Evolutionary conservation across 2,329 filamentous ascomycete genomes (phyloP).

Genomic region (Aureobasidium uvarum): DNA sequence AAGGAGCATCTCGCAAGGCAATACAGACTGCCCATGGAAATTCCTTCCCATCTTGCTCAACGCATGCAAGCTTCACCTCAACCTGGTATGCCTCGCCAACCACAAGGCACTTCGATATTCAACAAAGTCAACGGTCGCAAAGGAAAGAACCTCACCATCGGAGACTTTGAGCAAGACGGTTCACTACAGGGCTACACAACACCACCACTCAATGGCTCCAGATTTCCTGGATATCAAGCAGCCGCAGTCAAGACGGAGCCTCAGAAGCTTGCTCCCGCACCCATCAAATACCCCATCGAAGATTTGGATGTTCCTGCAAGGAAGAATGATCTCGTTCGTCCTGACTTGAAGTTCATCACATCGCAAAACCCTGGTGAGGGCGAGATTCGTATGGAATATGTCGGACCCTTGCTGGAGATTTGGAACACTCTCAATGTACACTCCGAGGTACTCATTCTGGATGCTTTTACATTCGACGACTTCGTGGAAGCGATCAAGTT

Average conservation of each 20-base stretch:
- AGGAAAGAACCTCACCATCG: conserved; percentile 25
- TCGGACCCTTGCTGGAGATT: conserved; percentile 82
- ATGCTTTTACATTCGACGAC: conserved; percentile 98
- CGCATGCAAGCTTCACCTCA: conserved; percentile 70
- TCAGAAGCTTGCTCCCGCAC: conserved; percentile 60
- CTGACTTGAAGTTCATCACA: conserved; percentile 69
- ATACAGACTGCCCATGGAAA: conserved; percentile 82
- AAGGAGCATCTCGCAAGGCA: conserved; percentile 79
- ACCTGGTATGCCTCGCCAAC: conserved; percentile 30
- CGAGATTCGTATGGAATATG: conserved; percentile 74
- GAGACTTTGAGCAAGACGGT: conserved; percentile 23
- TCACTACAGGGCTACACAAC: conserved; percentile 12
- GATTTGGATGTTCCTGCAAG: conserved; percentile 78
- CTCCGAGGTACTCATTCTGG: conserved; percentile 86
- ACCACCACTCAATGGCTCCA: conserved; percentile 18
- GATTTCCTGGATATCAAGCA: conserved; percentile 18
- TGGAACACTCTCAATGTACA: conserved; percentile 99
- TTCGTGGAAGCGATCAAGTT: conserved; percentile 85
- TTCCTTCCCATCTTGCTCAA: conserved; percentile 78
- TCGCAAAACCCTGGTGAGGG: conserved; percentile 43
- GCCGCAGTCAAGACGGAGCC: conserved; percentile 15
- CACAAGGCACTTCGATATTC: conserved; percentile 20
- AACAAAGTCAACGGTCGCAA: conserved; percentile 28
- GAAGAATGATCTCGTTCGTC: conserved; percentile 63
- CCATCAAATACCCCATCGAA: conserved; percentile 92